These are phyloP conservation scores for Pyrenula massariospora DNA, from an alignment of 495 filamentous ascomycete genomes.

Conservation along the genomic window DNA sequence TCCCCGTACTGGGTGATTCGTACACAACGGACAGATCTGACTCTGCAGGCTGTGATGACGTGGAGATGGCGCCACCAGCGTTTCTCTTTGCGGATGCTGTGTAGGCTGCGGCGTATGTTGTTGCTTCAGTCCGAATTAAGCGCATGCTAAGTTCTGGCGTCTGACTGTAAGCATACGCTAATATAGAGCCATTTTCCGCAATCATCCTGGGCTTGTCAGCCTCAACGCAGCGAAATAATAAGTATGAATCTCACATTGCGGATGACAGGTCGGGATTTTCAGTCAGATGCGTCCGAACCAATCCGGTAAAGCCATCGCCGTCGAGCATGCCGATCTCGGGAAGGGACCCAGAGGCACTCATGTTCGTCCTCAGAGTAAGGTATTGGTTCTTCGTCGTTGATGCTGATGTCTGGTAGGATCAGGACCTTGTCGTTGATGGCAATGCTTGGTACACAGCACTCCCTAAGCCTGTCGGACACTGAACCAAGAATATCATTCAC, in stretches of 20 bases:
- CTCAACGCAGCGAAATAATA: not conserved
- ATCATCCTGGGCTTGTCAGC: not conserved
- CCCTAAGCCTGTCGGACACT: not conserved
- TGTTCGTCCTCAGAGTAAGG: not conserved
- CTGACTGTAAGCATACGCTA: not conserved
- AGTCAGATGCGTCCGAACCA: not conserved
- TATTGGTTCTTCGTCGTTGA: not conserved
- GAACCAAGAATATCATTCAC: not conserved
- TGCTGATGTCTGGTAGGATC: not conserved
- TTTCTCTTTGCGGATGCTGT: not conserved
- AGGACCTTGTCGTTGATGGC: slow-evolving; percentile 1
- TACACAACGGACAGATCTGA: not conserved
- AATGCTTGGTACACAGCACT: not conserved
- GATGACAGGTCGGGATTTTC: not conserved
- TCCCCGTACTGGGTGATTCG: not conserved
- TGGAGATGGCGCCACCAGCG: not conserved
- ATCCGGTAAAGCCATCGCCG: not conserved
- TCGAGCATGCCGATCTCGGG: slow-evolving; percentile 1
- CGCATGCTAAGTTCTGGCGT: not conserved
- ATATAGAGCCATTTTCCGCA: not conserved
- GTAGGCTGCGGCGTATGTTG: not conserved
- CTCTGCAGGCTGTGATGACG: not conserved
- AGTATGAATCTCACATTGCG: not conserved
- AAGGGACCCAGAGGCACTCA: not conserved
- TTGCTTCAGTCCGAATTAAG: not conserved